Evolutionary conservation across 78 protist genomes (phyloP), one percentile per base, ranked within the genome.

Genomic region (Speleostelium caveatum): DNA sequence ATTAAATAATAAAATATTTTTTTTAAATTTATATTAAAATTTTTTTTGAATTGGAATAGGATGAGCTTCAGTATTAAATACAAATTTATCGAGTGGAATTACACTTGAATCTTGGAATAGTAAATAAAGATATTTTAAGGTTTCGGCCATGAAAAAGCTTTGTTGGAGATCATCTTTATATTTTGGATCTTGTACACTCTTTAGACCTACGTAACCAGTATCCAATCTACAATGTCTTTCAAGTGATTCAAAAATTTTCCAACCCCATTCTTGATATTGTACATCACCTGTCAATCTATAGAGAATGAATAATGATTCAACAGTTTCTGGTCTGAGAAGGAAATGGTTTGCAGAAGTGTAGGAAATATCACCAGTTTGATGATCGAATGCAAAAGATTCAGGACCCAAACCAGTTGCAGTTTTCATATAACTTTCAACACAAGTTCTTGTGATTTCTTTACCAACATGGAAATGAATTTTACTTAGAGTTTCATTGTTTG

Each of bases 51-150:
- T 45, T 39, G 26, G 26, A 22, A 69, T 30, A 12, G 75, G 98
- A 67, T 97, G 99, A 1, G 97, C 99, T 85, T 97, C 99, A 7
- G 99, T 97, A 88, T 96, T 97, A 93, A 97, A 94, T 22, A 97
- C 99, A 55, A 73, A 97, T 73, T 90, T 17, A 36, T 73, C 67
- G 19, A 96, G 71, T 10, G 93, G 95, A 30, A 96, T 14, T 2
- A 73, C 51, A 36, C 83, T 77, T 33, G 96, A 97, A 56, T 61
- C 77, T 17, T 56, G 3, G 59, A 95, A 96, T 21, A 97, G 73
- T 39, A 97, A 59, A 12, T 42, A 92, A 7, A 96, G 71, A 56
- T 97, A 97, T 79, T 97, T 97, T 30, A 97, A 59, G 2, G 98
- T 96, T 75, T 97, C 98, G 16, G 98, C 98, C 39, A 97, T 60